phyloP scores from a whole-genome alignment of 192 early-diverging fungal genomes.

The Helicostylum pulchrum region DNA sequence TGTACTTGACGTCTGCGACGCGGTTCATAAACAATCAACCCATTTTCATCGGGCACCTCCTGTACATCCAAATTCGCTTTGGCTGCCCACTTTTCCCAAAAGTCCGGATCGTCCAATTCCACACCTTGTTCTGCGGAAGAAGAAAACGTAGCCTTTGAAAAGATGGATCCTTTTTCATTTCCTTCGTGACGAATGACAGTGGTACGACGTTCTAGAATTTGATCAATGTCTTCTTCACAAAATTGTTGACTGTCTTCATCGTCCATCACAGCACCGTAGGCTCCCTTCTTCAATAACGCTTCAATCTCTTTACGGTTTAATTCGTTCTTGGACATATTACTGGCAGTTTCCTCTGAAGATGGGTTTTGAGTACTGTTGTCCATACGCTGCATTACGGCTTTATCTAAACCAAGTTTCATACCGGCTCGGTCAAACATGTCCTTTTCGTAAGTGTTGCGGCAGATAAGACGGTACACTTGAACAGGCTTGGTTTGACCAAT shows the following conservation, averaged over 20 bases:
- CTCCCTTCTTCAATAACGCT: constrained; percentile 83
- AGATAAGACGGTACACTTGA: constrained; percentile 71
- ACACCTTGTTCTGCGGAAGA: constrained; percentile 44
- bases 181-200: constrained; percentile 75
- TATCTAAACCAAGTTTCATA: constrained; percentile 82
- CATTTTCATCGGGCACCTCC: constrained; percentile 47
- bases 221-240: constrained; percentile 87
- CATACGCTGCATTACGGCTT: constrained; percentile 67
- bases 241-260: constrained; percentile 73
- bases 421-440: constrained; percentile 90
- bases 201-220: constrained; percentile 75
- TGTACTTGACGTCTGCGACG: constrained; percentile 61
- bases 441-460: constrained; percentile 86
- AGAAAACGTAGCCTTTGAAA: constrained; percentile 84
- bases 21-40: constrained; percentile 67
- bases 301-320: constrained; percentile 79
- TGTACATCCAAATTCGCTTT: constrained; percentile 68
- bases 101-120: constrained; percentile 81
- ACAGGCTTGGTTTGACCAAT: constrained; percentile 88
- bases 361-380: constrained; percentile 28
- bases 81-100: constrained; percentile 87
- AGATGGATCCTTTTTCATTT: constrained; percentile 66
- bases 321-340: constrained; percentile 47
- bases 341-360: constrained; percentile 26
- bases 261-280: constrained; percentile 84